Conservation (phyloP, 495 filamentous ascomycete species). For the Neurospora sp. region DNA sequence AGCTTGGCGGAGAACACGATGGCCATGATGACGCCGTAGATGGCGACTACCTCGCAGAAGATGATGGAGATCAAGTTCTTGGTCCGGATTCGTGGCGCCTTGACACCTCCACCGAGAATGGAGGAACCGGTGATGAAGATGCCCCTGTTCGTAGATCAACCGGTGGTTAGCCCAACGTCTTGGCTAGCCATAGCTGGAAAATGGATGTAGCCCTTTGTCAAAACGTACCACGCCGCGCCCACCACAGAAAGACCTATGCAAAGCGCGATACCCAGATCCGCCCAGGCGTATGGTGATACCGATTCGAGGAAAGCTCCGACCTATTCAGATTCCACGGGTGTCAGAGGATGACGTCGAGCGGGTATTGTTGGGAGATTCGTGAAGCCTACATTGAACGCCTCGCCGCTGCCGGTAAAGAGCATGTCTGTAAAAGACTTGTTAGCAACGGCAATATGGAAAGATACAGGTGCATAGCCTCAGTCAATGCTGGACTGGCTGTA, state of each 20-base stretch:
- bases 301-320: slow-evolving; percentile 90
- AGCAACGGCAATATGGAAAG: slow-evolving; percentile 20
- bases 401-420: slow-evolving; percentile 93
- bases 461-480: background rate
- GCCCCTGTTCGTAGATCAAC: slow-evolving; percentile 50
- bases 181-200: too few relatives aligned
- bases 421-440: slow-evolving; percentile 56
- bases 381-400: slow-evolving; percentile 80
- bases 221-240: slow-evolving; percentile 85
- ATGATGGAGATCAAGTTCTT: slow-evolving; percentile 99
- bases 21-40: slow-evolving; percentile 99
- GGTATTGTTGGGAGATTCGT: background rate
- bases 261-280: slow-evolving; percentile 77
- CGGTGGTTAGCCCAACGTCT: background rate
- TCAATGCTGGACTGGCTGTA: background rate
- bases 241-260: slow-evolving; percentile 94
- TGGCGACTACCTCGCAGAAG: slow-evolving; percentile 99
- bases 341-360: slow-evolving; percentile 18
- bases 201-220: background rate
- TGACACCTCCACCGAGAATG: slow-evolving; percentile 93
- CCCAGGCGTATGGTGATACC: slow-evolving; percentile 92
- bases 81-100: slow-evolving; percentile 89
- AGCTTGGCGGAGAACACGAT: slow-evolving; percentile 94
- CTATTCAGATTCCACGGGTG: slow-evolving; percentile 63
- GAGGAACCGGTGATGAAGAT: slow-evolving; percentile 99